Percentiles rank a stretch among this genome's conserved stretches.
Evolutionary conservation across 2,329 filamentous ascomycete species (phyloP).

Genomic region (Onygena corvina): DNA sequence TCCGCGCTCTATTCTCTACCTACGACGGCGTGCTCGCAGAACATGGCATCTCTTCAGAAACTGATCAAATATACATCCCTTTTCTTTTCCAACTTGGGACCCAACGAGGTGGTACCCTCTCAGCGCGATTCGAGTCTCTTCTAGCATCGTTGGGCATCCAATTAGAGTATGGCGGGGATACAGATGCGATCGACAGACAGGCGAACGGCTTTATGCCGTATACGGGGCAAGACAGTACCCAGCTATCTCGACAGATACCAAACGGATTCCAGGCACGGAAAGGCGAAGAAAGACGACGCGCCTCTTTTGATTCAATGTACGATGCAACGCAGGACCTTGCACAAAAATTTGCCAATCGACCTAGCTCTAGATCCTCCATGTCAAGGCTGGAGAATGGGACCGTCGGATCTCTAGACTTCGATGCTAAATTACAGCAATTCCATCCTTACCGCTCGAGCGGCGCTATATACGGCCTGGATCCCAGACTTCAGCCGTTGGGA

Average conservation of each 20-base stretch:
- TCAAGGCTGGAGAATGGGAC: slow-evolving; percentile 29
- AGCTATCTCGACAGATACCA: neutral
- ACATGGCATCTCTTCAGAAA: slow-evolving; percentile 57
- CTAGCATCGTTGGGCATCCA: slow-evolving; percentile 59
- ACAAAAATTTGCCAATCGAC: slow-evolving; percentile 29
- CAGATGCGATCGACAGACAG: slow-evolving; percentile 16
- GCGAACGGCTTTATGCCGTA: neutral
- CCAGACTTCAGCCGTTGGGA: neutral
- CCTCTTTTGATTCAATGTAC: slow-evolving; percentile 43
- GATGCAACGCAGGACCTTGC: slow-evolving; percentile 44
- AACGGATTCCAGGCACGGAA: slow-evolving; percentile 9
- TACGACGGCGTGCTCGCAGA: slow-evolving; percentile 65
- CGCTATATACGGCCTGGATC: neutral
- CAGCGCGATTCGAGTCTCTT: slow-evolving; percentile 58
- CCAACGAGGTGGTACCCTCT: slow-evolving; percentile 46
- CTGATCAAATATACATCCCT: slow-evolving; percentile 63
- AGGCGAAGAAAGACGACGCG: slow-evolving; percentile 27
- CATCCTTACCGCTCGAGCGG: neutral
- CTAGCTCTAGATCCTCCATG: slow-evolving; percentile 34
- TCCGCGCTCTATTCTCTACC: slow-evolving; percentile 65
- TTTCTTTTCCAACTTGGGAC: slow-evolving; percentile 65
- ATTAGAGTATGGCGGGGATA: slow-evolving; percentile 47
- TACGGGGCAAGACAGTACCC: neutral
- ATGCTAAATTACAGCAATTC: neutral
- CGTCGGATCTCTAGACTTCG: neutral